Evolutionary conservation across 2,329 filamentous ascomycete genomes (phyloP).

Genomic region (Coniochaeta hoffmannii): DNA sequence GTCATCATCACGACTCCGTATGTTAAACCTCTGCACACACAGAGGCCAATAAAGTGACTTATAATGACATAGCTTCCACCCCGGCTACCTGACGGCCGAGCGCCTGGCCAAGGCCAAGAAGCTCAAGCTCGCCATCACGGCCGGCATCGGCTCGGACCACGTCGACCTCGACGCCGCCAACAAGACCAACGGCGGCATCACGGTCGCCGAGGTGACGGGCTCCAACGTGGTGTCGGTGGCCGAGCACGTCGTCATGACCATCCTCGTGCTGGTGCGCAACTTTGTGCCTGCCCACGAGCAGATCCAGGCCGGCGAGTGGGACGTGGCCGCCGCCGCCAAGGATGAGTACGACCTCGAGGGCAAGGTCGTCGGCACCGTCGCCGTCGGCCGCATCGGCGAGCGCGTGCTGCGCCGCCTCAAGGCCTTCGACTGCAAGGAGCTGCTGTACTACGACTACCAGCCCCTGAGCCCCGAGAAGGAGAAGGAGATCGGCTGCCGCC

Average conservation of each 20-base stretch:
- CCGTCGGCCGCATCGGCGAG: slow-evolving; percentile 95
- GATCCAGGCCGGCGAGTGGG: slow-evolving; percentile 83
- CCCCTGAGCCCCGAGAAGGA: slow-evolving; percentile 77
- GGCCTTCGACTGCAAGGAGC: slow-evolving; percentile 98
- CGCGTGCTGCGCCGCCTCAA: slow-evolving; percentile 93
- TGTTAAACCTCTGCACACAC: slow-evolving; percentile 15
- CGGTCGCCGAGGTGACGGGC: slow-evolving; percentile 94
- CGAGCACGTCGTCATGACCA: slow-evolving; percentile 99
- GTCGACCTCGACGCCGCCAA: slow-evolving; percentile 96
- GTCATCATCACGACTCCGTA: slow-evolving; percentile 99
- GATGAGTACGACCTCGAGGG: slow-evolving; percentile 96
- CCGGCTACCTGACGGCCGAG: slow-evolving; percentile 93
- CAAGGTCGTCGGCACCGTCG: slow-evolving; percentile 97
- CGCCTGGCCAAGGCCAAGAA: slow-evolving; percentile 98
- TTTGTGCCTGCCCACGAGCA: slow-evolving; percentile 96
- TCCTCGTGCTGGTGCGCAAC: slow-evolving; percentile 92
- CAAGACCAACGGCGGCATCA: slow-evolving; percentile 96
- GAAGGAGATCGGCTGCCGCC: slow-evolving; percentile 90
- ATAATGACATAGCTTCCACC: slow-evolving; percentile 68
- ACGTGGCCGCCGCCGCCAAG: slow-evolving; percentile 94
- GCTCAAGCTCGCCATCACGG: slow-evolving; percentile 93
- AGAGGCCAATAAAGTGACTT: background rate
- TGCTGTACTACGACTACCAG: slow-evolving; percentile 99
- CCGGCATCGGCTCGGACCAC: slow-evolving; percentile 97
- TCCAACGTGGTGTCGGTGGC: slow-evolving; percentile 98